A percentile compares a stretch with the other conserved stretches of the same genome.
Conservation (phyloP, 1,139 yeast species). For the Taphrina deformans region DNA sequence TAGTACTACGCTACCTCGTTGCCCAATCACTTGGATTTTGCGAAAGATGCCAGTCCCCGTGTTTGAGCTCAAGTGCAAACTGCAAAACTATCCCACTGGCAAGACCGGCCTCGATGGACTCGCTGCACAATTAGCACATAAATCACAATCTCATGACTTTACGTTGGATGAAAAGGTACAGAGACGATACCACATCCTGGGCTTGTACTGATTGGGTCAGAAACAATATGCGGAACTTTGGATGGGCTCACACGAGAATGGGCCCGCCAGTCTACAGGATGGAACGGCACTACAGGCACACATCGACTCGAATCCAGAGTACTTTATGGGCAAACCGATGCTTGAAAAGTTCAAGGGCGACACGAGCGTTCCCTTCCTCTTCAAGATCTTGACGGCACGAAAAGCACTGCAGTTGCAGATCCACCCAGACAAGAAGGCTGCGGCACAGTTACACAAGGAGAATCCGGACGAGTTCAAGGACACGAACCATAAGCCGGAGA, state of each 20-base stretch:
- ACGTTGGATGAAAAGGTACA: conserved; percentile 7
- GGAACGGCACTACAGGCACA: conserved; percentile 65
- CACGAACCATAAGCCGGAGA: conserved; percentile 92
- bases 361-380: conserved; percentile 69
- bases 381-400: conserved; percentile 87
- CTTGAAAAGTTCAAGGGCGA: conserved; percentile 57
- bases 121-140: conserved; percentile 24
- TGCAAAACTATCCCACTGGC: conserved; percentile 17
- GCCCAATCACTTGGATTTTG: too few relatives aligned
- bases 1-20: too few relatives aligned
- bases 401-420: conserved; percentile 96
- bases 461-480: conserved; percentile 90
- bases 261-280: conserved; percentile 62
- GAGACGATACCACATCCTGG: not conserved
- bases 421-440: conserved; percentile 90
- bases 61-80: conserved; percentile 14
- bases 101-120: conserved; percentile 29
- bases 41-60: conserved; percentile 5
- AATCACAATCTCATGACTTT: conserved; percentile 14
- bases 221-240: conserved; percentile 53
- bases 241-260: conserved; percentile 99
- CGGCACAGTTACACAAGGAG: conserved; percentile 65
- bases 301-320: conserved; percentile 60
- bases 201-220: not conserved
- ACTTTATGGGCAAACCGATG: conserved; percentile 62